Conservation (phyloP, 2,329 filamentous ascomycete species). For the Fusarium devonianum region DNA sequence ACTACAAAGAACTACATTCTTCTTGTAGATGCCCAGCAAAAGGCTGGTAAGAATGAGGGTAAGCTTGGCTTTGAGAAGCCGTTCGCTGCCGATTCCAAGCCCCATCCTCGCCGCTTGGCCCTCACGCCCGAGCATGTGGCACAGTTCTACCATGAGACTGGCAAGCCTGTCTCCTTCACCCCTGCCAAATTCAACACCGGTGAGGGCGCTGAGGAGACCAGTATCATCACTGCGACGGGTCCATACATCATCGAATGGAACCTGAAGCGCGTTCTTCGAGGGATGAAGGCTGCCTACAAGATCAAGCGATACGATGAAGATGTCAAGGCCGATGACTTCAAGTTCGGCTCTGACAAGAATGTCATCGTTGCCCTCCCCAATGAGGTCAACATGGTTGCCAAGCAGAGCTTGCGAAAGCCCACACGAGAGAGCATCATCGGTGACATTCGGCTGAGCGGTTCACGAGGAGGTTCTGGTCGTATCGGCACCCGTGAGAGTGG, state of each 20-base stretch:
- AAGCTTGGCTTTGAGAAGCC: constrained; percentile 97
- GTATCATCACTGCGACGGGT: constrained; percentile 94
- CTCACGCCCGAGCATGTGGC: constrained; percentile 92
- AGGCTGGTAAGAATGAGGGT: constrained; percentile 93
- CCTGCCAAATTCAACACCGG: constrained; percentile 94
- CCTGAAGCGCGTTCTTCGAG: constrained; percentile 84
- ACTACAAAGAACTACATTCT: constrained; percentile 95
- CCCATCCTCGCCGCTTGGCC: constrained; percentile 87
- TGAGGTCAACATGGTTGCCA: constrained; percentile 97
- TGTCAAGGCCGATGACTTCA: constrained; percentile 98
- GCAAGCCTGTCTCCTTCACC: constrained; percentile 84
- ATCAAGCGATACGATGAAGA: constrained; percentile 97
- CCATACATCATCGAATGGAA: constrained; percentile 98
- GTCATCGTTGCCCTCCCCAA: constrained; percentile 97
- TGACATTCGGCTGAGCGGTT: constrained; percentile 57
- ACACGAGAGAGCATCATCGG: constrained; percentile 92
- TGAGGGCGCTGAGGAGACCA: constrained; percentile 81
- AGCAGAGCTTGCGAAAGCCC: constrained; percentile 82
- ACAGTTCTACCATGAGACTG: constrained; percentile 96
- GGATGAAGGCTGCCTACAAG: constrained; percentile 86
- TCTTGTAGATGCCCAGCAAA: constrained; percentile 89
- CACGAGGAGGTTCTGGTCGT: constrained; percentile 58
- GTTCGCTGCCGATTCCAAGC: constrained; percentile 92
- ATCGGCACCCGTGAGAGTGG: constrained; percentile 63
- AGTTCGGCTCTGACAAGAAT: constrained; percentile 95